Evolutionary conservation across 306 rosid genomes (phyloP).

Genomic region (Dryas drummondii): DNA sequence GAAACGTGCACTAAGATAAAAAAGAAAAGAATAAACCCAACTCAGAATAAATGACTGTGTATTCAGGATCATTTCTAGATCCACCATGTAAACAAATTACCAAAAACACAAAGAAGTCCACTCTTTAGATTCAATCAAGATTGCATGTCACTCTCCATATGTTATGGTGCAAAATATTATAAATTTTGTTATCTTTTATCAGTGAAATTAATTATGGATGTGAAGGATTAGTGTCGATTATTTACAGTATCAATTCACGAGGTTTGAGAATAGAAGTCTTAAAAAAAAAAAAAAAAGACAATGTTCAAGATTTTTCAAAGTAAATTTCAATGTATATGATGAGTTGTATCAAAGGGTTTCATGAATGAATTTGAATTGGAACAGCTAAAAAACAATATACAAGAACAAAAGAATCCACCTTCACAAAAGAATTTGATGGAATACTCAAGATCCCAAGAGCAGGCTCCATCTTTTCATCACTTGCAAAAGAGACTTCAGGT

Average conservation of each 20-base stretch:
- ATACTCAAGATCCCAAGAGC: conserved; percentile 96
- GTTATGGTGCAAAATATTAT: neutral
- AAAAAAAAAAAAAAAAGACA: neutral
- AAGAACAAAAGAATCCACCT: conserved; percentile 49
- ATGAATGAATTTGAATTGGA: conserved; percentile 6
- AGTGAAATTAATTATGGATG: neutral
- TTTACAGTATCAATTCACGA: conserved; percentile 1
- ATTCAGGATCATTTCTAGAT: conserved; percentile 8
- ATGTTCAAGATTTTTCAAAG: neutral
- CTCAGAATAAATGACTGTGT: conserved; percentile 1
- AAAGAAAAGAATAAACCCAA: conserved; percentile 21
- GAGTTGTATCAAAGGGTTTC: conserved; percentile 17
- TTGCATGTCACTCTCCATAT: neutral
- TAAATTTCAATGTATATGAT: conserved; percentile 3
- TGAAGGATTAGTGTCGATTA: conserved; percentile 3
- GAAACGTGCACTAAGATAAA: conserved; percentile 8
- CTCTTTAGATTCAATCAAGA: neutral
- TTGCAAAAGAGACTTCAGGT: conserved; percentile 95
- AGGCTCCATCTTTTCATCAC: conserved; percentile 98
- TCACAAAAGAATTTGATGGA: conserved; percentile 97
- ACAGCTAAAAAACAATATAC: conserved; percentile 1
- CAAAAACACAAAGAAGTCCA: neutral
- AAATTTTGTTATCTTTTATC: neutral
- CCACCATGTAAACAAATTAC: neutral
- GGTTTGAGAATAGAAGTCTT: conserved; percentile 1